Base-by-base conservation (phyloP, 176 grass and related monocot genomes). In the Oryza meyeriana region DNA sequence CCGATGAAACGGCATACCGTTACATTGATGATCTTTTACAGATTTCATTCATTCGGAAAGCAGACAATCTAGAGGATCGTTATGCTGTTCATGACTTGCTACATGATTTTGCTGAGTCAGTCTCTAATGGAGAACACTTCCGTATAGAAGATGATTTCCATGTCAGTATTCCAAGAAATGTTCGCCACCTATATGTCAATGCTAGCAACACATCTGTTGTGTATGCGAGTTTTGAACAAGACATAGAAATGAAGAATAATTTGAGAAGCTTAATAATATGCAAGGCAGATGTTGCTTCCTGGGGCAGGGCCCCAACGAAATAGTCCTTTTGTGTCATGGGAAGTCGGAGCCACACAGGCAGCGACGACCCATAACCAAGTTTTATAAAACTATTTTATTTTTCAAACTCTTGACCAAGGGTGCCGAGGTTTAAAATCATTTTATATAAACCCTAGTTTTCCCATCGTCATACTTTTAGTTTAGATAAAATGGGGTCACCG, bases 51-150 rank as follows among this genome's bases (percentile, higher is more conserved):
- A 86, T 94, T 35, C 70, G 81, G 66, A 62, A 62, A 69, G 68
- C 66, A 50, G 42, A 16, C 31, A 67, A n/a, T 52, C 4, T 11
- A 39, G 52, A 71, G 12, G 16, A 79, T 7, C 30, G 33, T 25
- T 93, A 90, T 88, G 40, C 83, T 38, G 76, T 88, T 48, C 88
- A 94, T 83, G 88, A 86, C 8, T 77, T 90, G 73, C 69, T 94
- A 16, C 88, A 90, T 71, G 88, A 94, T 69, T 24, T 94, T 42
- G 80, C 84, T 22, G 77, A 83, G 47, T 90, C 39, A 0, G 0
- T 88, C 2, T 87, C 78, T 4, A 81, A 79, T 28, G 81, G 80
- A 50, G 91, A 85, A 69, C 83, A 81, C 38, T 88, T 85, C 30
- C 42, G 66, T 40, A 71, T 93, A 41, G 85, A 85, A 88, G 58